phyloP scores from a whole-genome alignment of 108 stramenopile species.

The Stephanodiscus minutulus region DNA sequence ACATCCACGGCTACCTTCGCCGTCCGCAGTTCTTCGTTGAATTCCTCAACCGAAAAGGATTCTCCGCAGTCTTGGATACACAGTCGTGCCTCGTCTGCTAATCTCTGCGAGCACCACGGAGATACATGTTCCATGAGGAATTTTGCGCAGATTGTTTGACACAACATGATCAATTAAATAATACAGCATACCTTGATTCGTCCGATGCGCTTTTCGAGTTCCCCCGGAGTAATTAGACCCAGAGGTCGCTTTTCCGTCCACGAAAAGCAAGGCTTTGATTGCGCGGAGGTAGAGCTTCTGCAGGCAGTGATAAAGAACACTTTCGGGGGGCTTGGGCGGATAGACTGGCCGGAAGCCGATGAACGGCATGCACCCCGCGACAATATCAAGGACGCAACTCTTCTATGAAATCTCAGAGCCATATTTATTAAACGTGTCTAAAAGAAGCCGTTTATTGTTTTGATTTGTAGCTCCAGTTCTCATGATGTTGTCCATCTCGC shows the following conservation, averaged over 20 bases:
- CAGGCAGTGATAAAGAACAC: background rate
- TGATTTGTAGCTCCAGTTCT: too few species aligned
- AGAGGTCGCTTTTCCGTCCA: conserved; percentile 6
- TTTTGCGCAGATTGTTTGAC: background rate
- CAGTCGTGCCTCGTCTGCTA: conserved; percentile 31
- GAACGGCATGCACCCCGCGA: background rate
- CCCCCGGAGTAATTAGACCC: conserved; percentile 25
- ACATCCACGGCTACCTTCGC: conserved; percentile 37
- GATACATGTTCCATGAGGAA: background rate
- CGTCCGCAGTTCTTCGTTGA: conserved; percentile 31
- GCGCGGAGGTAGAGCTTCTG: background rate
- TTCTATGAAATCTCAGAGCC: background rate
- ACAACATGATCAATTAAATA: background rate
- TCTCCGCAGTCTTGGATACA: conserved; percentile 43
- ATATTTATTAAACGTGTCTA: background rate
- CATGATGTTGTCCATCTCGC: too few species aligned
- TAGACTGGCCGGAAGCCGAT: background rate
- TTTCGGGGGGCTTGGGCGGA: background rate
- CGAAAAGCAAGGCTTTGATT: conserved; percentile 8
- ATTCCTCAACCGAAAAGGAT: conserved; percentile 28
- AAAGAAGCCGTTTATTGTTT: background rate
- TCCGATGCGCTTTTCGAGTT: conserved; percentile 36
- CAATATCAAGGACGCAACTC: background rate
- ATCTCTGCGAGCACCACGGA: conserved; percentile 11
- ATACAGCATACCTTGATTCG: conserved; percentile 27